Percentiles rank a stretch among this genome's conserved stretches.
Evolutionary conservation across 192 early-diverging fungal genomes (phyloP).

Genomic region (Linnemannia exigua): DNA sequence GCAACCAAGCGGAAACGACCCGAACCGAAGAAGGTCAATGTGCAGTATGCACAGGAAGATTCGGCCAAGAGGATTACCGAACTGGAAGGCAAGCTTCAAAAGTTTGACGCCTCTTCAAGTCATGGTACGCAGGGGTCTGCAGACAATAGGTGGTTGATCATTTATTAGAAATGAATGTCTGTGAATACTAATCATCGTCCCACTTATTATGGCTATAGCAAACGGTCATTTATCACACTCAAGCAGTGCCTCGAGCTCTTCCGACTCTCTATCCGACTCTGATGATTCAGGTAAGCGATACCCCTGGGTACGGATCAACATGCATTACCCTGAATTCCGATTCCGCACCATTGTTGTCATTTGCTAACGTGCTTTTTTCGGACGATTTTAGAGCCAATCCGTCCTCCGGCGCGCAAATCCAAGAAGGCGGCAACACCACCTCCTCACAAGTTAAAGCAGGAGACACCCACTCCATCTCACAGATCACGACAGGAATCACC

Average conservation of each 20-base stretch:
- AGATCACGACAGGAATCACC: background rate
- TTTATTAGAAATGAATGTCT: background rate
- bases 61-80: constrained; percentile 59
- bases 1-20: constrained; percentile 61
- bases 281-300: constrained; percentile 82
- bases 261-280: constrained; percentile 78
- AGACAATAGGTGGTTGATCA: background rate
- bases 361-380: background rate
- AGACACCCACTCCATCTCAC: background rate
- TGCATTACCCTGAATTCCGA: background rate
- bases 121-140: background rate
- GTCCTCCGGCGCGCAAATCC: background rate
- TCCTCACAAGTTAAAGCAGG: background rate
- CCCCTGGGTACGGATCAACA: background rate
- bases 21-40: constrained; percentile 60
- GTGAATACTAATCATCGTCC: constrained; percentile 14
- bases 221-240: constrained; percentile 10
- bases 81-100: constrained; percentile 62
- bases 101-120: constrained; percentile 42
- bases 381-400: background rate
- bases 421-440: background rate
- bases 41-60: constrained; percentile 63
- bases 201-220: background rate
- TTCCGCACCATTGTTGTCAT: background rate
- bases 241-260: constrained; percentile 62